Percentiles rank a stretch among this genome's conserved stretches.
Evolutionary conservation across 2,329 filamentous ascomycete species (phyloP).

Genomic region (Sporothrix pallida): DNA sequence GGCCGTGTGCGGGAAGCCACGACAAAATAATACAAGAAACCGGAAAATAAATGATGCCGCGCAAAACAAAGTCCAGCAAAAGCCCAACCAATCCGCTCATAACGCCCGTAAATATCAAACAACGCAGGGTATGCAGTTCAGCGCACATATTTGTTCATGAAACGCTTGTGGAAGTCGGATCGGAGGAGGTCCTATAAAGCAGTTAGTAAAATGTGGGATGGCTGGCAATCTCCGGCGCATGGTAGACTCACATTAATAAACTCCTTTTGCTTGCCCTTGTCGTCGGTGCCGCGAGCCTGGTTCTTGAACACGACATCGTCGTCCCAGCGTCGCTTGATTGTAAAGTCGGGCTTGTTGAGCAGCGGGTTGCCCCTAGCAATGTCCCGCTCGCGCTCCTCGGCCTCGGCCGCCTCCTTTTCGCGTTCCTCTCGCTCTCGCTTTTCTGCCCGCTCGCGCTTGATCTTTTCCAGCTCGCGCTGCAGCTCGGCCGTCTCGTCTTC

Average conservation of each 20-base stretch:
- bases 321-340: slow-evolving; percentile 92
- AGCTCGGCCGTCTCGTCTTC: slow-evolving; percentile 87
- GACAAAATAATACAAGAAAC: not conserved
- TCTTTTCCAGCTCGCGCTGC: slow-evolving; percentile 91
- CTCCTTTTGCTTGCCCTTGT: slow-evolving; percentile 84
- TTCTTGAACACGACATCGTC: slow-evolving; percentile 99
- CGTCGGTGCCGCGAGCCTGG: slow-evolving; percentile 92
- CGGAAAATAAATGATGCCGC: not conserved
- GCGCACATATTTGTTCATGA: slow-evolving; percentile 78
- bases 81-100: not conserved
- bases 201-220: slow-evolving; percentile 8
- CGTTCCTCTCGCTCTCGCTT: slow-evolving; percentile 83
- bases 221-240: not conserved
- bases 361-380: slow-evolving; percentile 93
- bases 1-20: not conserved
- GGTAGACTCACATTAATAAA: slow-evolving; percentile 81
- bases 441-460: slow-evolving; percentile 83
- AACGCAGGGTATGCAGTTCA: slow-evolving; percentile 40
- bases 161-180: slow-evolving; percentile 96
- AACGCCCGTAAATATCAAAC: not conserved
- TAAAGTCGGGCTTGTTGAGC: slow-evolving; percentile 86
- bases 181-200: slow-evolving; percentile 74
- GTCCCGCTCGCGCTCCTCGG: slow-evolving; percentile 82
- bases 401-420: slow-evolving; percentile 78
- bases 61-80: not conserved